Evolutionary conservation across 495 filamentous ascomycete species (phyloP).

Genomic region (Ascodesmis nigricans): DNA sequence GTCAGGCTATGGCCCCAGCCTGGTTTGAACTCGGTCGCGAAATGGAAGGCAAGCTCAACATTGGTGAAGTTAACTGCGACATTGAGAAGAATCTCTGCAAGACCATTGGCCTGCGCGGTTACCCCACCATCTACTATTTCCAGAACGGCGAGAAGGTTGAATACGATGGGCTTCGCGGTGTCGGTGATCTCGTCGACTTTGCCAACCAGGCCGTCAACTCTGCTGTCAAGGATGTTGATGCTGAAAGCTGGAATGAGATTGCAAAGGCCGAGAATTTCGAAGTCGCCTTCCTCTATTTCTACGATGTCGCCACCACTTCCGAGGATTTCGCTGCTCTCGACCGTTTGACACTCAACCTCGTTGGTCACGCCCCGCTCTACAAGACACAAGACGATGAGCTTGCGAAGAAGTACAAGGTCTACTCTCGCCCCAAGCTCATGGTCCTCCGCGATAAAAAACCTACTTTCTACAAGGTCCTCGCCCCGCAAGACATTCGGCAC

Average conservation of each 20-base stretch:
- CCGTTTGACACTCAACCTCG: constrained; percentile 57
- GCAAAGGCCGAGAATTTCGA: constrained; percentile 61
- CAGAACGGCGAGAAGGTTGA: constrained; percentile 75
- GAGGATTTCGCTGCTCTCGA: constrained; percentile 86
- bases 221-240: constrained; percentile 60
- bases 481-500: constrained; percentile 78
- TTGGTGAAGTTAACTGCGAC: constrained; percentile 95
- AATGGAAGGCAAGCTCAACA: constrained; percentile 65
- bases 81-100: constrained; percentile 66
- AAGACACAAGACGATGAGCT: constrained; percentile 59
- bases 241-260: constrained; percentile 51
- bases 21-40: constrained; percentile 80
- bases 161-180: constrained; percentile 75
- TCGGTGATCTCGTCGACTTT: constrained; percentile 74
- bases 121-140: constrained; percentile 85
- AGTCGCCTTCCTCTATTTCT: constrained; percentile 92
- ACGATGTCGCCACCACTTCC: constrained; percentile 74
- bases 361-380: constrained; percentile 78
- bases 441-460: constrained; percentile 75
- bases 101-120: constrained; percentile 54
- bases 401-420: constrained; percentile 69
- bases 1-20: constrained; percentile 70
- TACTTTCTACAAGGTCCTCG: constrained; percentile 64
- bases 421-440: constrained; percentile 77
- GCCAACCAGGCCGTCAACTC: constrained; percentile 63